Percentiles rank a stretch among this genome's conserved stretches.
Conservation (phyloP, 495 filamentous ascomycete species). For the Wilcoxina mikolae region DNA sequence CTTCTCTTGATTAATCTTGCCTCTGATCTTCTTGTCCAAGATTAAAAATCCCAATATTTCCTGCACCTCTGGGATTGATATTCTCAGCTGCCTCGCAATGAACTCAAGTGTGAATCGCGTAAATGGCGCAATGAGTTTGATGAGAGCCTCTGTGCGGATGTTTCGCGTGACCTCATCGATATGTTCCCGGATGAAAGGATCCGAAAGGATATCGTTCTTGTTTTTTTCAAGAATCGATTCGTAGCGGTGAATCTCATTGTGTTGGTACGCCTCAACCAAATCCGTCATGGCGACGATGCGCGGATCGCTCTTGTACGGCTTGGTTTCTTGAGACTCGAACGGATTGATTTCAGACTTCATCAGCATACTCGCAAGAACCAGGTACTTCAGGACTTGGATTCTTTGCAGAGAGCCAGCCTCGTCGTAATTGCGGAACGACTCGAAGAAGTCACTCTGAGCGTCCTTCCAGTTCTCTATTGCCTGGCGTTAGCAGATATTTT, state of each 20-base stretch:
- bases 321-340: conserved; percentile 98
- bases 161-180: conserved; percentile 98
- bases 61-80: conserved; percentile 69
- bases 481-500: background rate
- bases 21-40: conserved; percentile 69
- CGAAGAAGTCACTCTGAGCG: conserved; percentile 93
- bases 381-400: conserved; percentile 94
- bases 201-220: conserved; percentile 63
- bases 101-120: conserved; percentile 77
- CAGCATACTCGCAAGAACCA: conserved; percentile 91
- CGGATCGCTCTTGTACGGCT: conserved; percentile 91
- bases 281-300: conserved; percentile 95
- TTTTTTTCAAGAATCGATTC: conserved; percentile 76
- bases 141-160: conserved; percentile 88
- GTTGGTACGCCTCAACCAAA: conserved; percentile 88
- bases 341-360: conserved; percentile 99
- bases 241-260: conserved; percentile 85
- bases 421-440: conserved; percentile 97
- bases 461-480: conserved; percentile 82
- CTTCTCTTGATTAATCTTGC: conserved; percentile 74
- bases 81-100: conserved; percentile 72
- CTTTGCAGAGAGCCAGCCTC: conserved; percentile 91
- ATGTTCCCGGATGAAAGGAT: conserved; percentile 96
- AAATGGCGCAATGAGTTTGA: conserved; percentile 90
- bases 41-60: conserved; percentile 91